Percentiles rank a stretch among this genome's conserved stretches.
These are phyloP conservation scores for Colletotrichum spaethianum DNA, from an alignment of 2,329 filamentous ascomycete species.

Conservation along the genomic window DNA sequence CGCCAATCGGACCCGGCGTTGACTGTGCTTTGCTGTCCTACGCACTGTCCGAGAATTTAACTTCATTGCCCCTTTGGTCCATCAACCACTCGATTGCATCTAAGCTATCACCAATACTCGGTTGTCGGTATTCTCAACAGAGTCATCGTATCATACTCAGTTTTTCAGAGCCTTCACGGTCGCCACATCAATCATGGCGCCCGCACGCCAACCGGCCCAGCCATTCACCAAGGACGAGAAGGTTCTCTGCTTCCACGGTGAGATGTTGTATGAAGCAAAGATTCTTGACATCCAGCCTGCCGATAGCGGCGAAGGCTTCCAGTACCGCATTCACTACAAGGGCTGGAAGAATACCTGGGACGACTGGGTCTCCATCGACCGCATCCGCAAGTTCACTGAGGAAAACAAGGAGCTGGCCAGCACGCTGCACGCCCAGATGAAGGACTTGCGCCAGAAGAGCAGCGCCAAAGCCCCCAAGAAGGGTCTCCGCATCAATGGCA, in stretches of 20 bases:
- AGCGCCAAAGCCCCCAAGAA: slow-evolving; percentile 69
- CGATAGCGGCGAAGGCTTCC: slow-evolving; percentile 78
- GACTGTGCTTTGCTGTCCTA: slow-evolving; percentile 7
- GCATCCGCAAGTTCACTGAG: slow-evolving; percentile 92
- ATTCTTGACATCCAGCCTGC: slow-evolving; percentile 83
- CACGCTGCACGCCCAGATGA: slow-evolving; percentile 79
- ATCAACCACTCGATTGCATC: slow-evolving; percentile 9
- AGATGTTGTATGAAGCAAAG: slow-evolving; percentile 98
- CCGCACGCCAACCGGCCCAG: slow-evolving; percentile 55
- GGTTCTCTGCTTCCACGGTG: slow-evolving; percentile 96
- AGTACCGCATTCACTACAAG: slow-evolving; percentile 98
- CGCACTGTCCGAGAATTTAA: slow-evolving; percentile 41
- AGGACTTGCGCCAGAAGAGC: slow-evolving; percentile 66
- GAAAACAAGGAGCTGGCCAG: slow-evolving; percentile 93
- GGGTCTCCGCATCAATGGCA: slow-evolving; percentile 61
- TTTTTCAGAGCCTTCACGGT: background rate
- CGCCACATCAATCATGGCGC: slow-evolving; percentile 53
- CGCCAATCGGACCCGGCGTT: background rate
- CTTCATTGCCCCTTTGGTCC: slow-evolving; percentile 36
- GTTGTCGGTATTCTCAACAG: background rate
- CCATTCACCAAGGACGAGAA: slow-evolving; percentile 85
- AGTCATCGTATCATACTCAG: background rate
- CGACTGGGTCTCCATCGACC: slow-evolving; percentile 96
- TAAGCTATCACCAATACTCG: slow-evolving; percentile 7
- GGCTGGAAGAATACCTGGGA: slow-evolving; percentile 99